Evolutionary conservation across 169 alveolate genomes (phyloP), one percentile per base, ranked within the genome.

Genomic region (Plasmodium knowlesi): DNA sequence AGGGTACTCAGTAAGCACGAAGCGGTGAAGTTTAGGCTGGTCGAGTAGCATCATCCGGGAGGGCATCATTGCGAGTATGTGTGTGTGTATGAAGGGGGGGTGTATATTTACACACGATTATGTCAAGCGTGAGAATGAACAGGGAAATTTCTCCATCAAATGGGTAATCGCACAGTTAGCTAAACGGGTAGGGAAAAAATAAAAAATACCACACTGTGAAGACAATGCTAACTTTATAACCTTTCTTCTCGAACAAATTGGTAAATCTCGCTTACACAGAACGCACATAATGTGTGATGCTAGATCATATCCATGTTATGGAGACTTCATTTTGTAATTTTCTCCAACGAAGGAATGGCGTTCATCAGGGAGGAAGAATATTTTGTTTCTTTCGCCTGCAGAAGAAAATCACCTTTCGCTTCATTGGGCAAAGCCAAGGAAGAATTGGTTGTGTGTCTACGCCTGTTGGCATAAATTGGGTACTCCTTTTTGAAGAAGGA

Each of bases 1-100:
- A 72, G 50, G 8, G 57, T 81, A 22, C 76, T 91, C 61, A 91
- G 67, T 41, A 91, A 50, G 43, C 95, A 91, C 83, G 83, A 91
- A 39, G 95, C 95, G 5, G 70, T 91, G 22, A 91, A 91, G 83
- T 91, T 91, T 82, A 91, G 39, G 43, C 39, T 91, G 92, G 71
- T 54, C 4, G 34, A 91, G 82, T 88, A 22, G 82, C 25, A 8
- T 67, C 37, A 79, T 28, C 34, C 39, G 30, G 12, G 76, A 34
- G n/a, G 73, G 57, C 16, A 6, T 19, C 57, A 12, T n/a, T n/a
- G n/a, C n/a, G n/a, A n/a, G n/a, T n/a, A n/a, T n/a, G n/a, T n/a
- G n/a, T n/a, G n/a, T n/a, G n/a, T n/a, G n/a, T n/a, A n/a, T n/a
- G n/a, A n/a, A n/a, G n/a, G 57, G 57, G 57, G 57, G 57, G 57